Evolutionary conservation across 2,329 filamentous ascomycete genomes (phyloP).

Genomic region (Fusarium floridanum): DNA sequence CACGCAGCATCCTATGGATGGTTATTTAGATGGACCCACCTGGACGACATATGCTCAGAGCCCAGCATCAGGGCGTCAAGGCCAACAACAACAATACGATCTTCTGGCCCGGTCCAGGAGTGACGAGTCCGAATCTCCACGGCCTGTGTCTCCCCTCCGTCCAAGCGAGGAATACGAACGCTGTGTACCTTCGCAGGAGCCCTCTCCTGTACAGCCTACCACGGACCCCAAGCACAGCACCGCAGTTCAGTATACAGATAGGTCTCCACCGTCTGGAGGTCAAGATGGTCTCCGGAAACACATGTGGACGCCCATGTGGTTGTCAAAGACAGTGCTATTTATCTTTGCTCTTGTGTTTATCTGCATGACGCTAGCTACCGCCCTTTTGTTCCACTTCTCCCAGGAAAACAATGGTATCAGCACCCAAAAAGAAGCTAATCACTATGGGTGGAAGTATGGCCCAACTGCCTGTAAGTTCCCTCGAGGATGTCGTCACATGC

Average conservation of each 20-base stretch:
- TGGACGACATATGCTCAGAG: constrained; percentile 13
- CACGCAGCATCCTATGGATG: constrained; percentile 5
- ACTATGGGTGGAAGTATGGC: constrained; percentile 43
- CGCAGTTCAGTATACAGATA: constrained; percentile 2
- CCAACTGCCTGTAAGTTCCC: constrained; percentile 38
- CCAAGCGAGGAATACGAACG: constrained; percentile 23
- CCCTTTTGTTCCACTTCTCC: constrained; percentile 39
- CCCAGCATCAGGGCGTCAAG: constrained; percentile 19
- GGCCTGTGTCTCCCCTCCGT: constrained; percentile 13
- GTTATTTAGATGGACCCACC: constrained; percentile 14
- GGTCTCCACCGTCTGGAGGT: neutral
- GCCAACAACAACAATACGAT: constrained; percentile 26
- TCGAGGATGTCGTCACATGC: neutral
- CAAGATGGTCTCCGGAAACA: constrained; percentile 17
- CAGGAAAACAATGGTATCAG: constrained; percentile 35
- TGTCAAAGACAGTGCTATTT: constrained; percentile 34
- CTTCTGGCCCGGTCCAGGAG: constrained; percentile 19
- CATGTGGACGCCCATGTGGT: constrained; percentile 40
- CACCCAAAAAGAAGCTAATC: constrained; percentile 33
- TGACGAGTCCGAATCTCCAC: constrained; percentile 5
- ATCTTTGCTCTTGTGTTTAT: constrained; percentile 35
- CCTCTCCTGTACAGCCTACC: constrained; percentile 3
- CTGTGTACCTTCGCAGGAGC: neutral
- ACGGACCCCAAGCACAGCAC: constrained; percentile 12
- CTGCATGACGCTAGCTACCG: constrained; percentile 37